Conservation (phyloP, 2,329 filamentous ascomycete genomes). For the Diaporthe sp. region DNA sequence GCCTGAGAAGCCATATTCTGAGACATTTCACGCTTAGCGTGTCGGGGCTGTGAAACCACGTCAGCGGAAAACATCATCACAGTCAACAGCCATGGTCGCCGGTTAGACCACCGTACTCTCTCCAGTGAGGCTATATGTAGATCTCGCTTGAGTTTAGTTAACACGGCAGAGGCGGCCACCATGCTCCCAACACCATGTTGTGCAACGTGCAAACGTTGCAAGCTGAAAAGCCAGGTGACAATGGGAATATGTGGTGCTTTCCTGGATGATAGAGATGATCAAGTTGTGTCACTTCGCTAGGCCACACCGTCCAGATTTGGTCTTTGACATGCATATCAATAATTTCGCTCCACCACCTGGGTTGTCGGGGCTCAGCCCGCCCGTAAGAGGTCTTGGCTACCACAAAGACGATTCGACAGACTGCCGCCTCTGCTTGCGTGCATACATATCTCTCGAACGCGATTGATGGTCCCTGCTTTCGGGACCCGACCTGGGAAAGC, state of each 20-base stretch:
- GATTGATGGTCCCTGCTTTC: neutral
- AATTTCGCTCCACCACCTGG: neutral
- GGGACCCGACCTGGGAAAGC: constrained; percentile 10
- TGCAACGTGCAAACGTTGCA: neutral
- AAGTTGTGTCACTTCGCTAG: neutral
- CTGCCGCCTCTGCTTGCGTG: constrained; percentile 16
- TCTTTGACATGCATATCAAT: neutral
- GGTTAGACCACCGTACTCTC: neutral
- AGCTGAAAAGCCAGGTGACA: constrained; percentile 11
- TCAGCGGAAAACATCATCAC: neutral
- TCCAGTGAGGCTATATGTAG: neutral
- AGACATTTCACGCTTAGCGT: neutral
- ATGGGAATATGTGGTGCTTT: neutral
- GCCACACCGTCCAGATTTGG: neutral
- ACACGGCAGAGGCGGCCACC: neutral
- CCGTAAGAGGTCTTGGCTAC: constrained; percentile 3
- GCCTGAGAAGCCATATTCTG: neutral
- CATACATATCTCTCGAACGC: neutral
- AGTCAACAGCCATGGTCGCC: neutral
- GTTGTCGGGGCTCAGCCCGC: constrained; percentile 3
- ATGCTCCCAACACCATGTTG: neutral
- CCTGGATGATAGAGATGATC: neutral
- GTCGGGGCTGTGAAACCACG: neutral
- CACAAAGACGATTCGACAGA: constrained; percentile 1
- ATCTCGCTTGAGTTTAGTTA: neutral